Base-by-base conservation (phyloP, 192 early-diverging fungal species). In the Coemansia sp. region DNA sequence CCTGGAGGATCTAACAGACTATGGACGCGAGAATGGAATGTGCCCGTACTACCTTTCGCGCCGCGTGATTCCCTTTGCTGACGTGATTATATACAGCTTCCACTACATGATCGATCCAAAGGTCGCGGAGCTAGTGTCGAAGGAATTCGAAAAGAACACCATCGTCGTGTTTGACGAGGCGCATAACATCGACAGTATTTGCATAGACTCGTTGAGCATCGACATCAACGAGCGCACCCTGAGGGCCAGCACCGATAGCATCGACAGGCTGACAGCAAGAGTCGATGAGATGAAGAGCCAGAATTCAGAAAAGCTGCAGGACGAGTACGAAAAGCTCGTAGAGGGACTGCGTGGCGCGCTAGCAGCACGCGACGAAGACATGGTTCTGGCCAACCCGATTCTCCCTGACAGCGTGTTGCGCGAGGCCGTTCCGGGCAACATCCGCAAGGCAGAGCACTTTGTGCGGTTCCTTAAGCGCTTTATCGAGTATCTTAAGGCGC, bases 101-200 rank as follows among this genome's bases (percentile, higher is more conserved):
- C 96, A 99, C 70, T 99, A 99, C 69, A 86, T 99, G 82, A 82
- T 99, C n/a, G 98, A 99, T 75, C 98, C 98, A 20, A 99, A 99
- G 80, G 96, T 99, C 2, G 98, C 98, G 7, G 96, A 98, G 42
- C 69, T 97, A 57, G 93, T 99, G 34, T 98, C 95, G 5, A 94
- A 91, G 76, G 96, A 98, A 70, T 66, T 99, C 55, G 90, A 92
- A 36, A 93, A 90, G 74, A 93, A 98, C 53, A 89, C 90, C 40
- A 98, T 99, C 55, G 91, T 99, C n/a, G 91, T 99, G 0, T 99
- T 99, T 83, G 98, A 99, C 80, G 98, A 99, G 73, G 98, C 98
- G 1, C 96, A 99, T 83, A 98, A 99, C 71, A 98, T 99, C 63
- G 97, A 99, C 85, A 98, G 96, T 82, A 96, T 98, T 15, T 99